Percentiles rank a stretch among this genome's conserved stretches.
These are phyloP conservation scores for Talaromyces sp. DNA, from an alignment of 2,329 filamentous ascomycete genomes.

Conservation along the genomic window DNA sequence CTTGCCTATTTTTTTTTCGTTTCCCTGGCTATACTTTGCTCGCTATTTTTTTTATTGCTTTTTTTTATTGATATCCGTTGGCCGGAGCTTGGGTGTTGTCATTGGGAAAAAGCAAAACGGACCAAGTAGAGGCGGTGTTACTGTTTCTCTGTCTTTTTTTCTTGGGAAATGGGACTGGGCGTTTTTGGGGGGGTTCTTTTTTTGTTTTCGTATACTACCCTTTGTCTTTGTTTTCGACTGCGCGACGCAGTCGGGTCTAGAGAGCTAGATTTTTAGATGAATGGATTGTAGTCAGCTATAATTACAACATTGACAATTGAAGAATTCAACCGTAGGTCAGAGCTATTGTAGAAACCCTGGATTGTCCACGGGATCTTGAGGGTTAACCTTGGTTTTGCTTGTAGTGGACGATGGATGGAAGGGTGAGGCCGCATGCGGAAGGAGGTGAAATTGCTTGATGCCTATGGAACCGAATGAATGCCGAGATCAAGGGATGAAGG, in stretches of 20 bases:
- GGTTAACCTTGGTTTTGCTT: not conserved
- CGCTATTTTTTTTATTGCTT: not conserved
- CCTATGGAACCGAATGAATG: not conserved
- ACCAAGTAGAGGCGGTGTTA: conserved; percentile 6
- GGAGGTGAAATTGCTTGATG: not conserved
- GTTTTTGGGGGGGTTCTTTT: not conserved
- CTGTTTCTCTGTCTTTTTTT: not conserved
- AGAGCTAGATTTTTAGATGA: too few relatives aligned
- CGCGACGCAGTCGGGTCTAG: not conserved
- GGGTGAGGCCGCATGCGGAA: not conserved
- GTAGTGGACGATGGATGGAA: not conserved
- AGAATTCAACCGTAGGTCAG: too few relatives aligned
- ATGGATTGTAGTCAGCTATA: too few relatives aligned
- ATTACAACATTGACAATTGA: too few relatives aligned
- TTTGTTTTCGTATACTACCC: not conserved
- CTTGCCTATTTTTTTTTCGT: not conserved
- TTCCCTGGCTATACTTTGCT: conserved; percentile 1
- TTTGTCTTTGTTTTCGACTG: not conserved
- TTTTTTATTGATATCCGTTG: conserved; percentile 10
- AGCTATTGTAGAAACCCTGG: not conserved
- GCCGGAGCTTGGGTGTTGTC: conserved; percentile 7
- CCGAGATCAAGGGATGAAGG: not conserved
- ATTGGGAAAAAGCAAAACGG: conserved; percentile 1
- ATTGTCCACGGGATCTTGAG: not conserved
- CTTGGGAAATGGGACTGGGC: not conserved